Evolutionary conservation across 148 eudicot genomes (phyloP), one percentile per base, ranked within the genome.

Genomic region (Polygonum aviculare): DNA sequence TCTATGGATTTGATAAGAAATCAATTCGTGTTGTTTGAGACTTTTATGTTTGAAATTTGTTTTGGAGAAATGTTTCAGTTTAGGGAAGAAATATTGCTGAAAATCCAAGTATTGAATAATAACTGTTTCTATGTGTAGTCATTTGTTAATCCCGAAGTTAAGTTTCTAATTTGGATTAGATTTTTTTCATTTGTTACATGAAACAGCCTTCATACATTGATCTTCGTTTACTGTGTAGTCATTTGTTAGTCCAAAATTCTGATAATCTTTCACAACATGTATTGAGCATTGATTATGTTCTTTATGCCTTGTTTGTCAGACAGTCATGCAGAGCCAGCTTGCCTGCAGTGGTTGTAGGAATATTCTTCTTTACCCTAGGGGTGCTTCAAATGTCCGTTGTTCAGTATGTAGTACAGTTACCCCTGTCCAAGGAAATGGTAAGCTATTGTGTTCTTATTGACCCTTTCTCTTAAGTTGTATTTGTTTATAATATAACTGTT

Each of bases 271-370:
- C 31, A 26, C 31, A 26, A 1, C 31, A 26, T 26, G 31, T n/a
- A 51, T 51, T 12, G 55, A 14, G 5, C 4, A 12, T 51, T 51
- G 19, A 18, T 51, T 18, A 9, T 51, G 55, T 51, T 16, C 55
- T 51, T 16, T 31, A 3, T 60, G 69, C 16, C 31, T 60, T 60
- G 36, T 38, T 67, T 2, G 16, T 5, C 40, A 57, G 26, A 72
- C 83, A 85, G 88, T 72, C 75, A 92, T 92, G 97, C 98, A 92
- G 86, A 90, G 90, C 87, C 98, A 94, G 76, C 72, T 94, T 16
- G 89, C 89, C 63, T 94, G 98, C 90, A 88, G 79, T 72, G 97
- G 98, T 59, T 94, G 98, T 80, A 86, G 98, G 80, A 94, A 85
- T 59, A 77, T 89, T 54, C 90, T 94, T 76, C 77, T 90, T 54